Evolutionary conservation across 2,329 filamentous ascomycete genomes (phyloP).

Genomic region (Kalaharituber pfeilii): DNA sequence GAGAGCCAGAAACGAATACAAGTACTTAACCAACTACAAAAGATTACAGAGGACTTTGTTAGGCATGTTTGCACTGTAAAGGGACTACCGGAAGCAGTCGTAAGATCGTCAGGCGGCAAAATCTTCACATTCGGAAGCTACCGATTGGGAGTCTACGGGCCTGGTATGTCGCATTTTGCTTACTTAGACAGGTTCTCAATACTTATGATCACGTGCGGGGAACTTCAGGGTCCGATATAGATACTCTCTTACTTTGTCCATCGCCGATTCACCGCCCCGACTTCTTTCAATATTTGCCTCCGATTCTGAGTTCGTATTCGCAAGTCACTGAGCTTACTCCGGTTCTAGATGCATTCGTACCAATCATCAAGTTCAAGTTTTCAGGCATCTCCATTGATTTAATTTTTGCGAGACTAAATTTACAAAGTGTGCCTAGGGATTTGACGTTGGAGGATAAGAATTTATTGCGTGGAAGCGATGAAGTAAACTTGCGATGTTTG

Average conservation of each 20-base stretch:
- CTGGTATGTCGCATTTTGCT: conserved; percentile 32
- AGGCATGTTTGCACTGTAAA: conserved; percentile 59
- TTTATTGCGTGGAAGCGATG: conserved; percentile 68
- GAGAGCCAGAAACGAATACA: conserved; percentile 64
- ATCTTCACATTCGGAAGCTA: conserved; percentile 96
- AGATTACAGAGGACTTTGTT: conserved; percentile 73
- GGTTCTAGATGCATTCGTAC: conserved; percentile 81
- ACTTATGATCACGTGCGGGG: neutral
- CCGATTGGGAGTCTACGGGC: conserved; percentile 80
- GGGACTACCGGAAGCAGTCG: conserved; percentile 54
- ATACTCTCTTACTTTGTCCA: conserved; percentile 81
- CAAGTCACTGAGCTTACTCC: conserved; percentile 69
- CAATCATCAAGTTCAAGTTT: conserved; percentile 93
- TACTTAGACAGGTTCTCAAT: neutral
- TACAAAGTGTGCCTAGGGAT: conserved; percentile 53
- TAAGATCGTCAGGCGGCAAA: conserved; percentile 74
- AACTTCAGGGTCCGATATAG: conserved; percentile 70
- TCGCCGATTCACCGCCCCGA: conserved; percentile 77
- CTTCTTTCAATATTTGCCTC: conserved; percentile 82
- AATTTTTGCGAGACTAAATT: conserved; percentile 61
- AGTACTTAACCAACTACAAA: conserved; percentile 60
- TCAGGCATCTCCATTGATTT: conserved; percentile 85
- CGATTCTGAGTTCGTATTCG: conserved; percentile 59
- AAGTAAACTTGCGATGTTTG: conserved; percentile 69
- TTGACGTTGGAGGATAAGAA: conserved; percentile 68